Conservation (phyloP, 805 yeast species). For the Candida maris region DNA sequence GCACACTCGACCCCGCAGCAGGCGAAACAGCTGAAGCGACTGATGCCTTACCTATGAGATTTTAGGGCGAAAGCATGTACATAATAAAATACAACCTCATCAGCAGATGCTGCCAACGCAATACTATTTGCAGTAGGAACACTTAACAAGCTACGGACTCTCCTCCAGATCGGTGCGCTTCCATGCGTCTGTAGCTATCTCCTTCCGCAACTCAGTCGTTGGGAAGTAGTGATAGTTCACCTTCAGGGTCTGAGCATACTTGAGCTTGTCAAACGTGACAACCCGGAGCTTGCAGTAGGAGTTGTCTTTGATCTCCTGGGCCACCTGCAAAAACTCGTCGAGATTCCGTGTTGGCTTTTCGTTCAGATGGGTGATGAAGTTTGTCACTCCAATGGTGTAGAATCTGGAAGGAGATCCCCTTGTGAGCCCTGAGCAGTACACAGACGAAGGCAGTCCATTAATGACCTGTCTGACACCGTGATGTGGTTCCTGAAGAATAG, state of each 20-base stretch:
- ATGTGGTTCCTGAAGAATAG: slow-evolving; percentile 82
- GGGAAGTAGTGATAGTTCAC: slow-evolving; percentile 89
- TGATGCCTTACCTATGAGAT: slow-evolving; percentile 43
- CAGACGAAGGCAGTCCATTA: slow-evolving; percentile 71
- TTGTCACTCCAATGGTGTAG: slow-evolving; percentile 72
- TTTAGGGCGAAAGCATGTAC: slow-evolving; percentile 5
- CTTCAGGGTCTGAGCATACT: slow-evolving; percentile 79
- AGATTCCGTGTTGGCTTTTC: slow-evolving; percentile 69
- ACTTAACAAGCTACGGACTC: too few species aligned
- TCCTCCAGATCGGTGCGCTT: slow-evolving; percentile 46
- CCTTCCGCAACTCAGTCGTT: slow-evolving; percentile 57
- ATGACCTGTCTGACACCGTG: slow-evolving; percentile 86
- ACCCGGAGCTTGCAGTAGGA: slow-evolving; percentile 77
- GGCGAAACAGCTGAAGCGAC: slow-evolving; percentile 53
- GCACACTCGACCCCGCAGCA: slow-evolving; percentile 53
- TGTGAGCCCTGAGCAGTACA: slow-evolving; percentile 73
- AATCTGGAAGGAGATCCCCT: slow-evolving; percentile 86
- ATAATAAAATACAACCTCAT: too few species aligned
- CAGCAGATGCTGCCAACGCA: slow-evolving; percentile 1
- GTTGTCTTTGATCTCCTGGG: slow-evolving; percentile 69
- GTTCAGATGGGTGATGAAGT: slow-evolving; percentile 86
- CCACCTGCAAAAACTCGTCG: slow-evolving; percentile 61
- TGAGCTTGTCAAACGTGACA: slow-evolving; percentile 82
- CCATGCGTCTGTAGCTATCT: slow-evolving; percentile 48
- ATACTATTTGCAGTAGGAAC: too few species aligned